A percentile compares a stretch with the other conserved stretches of the same genome.
Evolutionary conservation across 2,329 filamentous ascomycete genomes (phyloP).

Genomic region (Beauveria rudraprayagi): DNA sequence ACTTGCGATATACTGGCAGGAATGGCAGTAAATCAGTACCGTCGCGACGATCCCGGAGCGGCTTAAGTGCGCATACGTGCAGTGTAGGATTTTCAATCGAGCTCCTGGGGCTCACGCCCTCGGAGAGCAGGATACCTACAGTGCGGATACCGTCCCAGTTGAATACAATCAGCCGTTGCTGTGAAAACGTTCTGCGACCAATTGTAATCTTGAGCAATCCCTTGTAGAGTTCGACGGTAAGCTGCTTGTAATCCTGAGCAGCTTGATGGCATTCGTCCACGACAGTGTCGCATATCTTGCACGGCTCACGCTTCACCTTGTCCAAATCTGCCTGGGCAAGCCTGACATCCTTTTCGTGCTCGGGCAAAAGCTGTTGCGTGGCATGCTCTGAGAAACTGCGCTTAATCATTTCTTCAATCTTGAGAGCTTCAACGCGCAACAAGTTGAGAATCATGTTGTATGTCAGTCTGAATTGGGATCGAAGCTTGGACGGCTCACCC

Average conservation of each 20-base stretch:
- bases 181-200: conserved; percentile 69
- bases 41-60: conserved; percentile 59
- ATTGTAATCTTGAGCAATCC: conserved; percentile 71
- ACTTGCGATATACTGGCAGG: conserved; percentile 58
- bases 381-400: conserved; percentile 97
- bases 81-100: conserved; percentile 55
- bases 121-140: conserved; percentile 69
- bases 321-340: conserved; percentile 84
- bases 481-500: conserved; percentile 87
- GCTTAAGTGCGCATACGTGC: conserved; percentile 70
- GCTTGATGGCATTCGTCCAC: conserved; percentile 76
- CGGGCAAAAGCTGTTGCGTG: conserved; percentile 85
- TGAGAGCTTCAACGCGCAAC: conserved; percentile 87
- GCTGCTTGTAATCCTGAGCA: conserved; percentile 67
- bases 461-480: conserved; percentile 91
- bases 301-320: conserved; percentile 81
- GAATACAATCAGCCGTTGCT: conserved; percentile 74
- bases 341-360: conserved; percentile 92
- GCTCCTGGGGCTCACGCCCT: conserved; percentile 59
- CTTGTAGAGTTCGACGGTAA: conserved; percentile 75
- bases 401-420: conserved; percentile 99
- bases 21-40: conserved; percentile 84
- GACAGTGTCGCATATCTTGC: conserved; percentile 70
- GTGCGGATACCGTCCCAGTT: conserved; percentile 77
- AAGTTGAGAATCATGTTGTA: conserved; percentile 99